Conservation (phyloP, 2,329 filamentous ascomycete species). For the Clonostachys chloroleuca region DNA sequence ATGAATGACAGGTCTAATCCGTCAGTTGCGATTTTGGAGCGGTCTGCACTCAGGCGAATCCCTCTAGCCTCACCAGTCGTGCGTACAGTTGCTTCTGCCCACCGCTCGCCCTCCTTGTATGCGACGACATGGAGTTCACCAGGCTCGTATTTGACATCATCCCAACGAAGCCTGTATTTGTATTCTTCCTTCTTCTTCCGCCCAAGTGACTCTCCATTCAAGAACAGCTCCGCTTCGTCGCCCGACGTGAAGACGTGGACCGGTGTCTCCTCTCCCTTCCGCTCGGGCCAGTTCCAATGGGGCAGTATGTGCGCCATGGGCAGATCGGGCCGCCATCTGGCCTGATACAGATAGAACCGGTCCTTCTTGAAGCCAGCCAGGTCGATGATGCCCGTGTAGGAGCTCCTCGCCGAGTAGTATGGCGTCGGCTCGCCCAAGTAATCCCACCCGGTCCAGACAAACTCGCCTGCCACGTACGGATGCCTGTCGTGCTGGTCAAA, state of each 20-base stretch:
- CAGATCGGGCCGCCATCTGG: conserved; percentile 44
- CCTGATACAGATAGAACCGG: conserved; percentile 49
- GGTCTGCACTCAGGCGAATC: conserved; percentile 33
- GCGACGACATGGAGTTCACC: conserved; percentile 41
- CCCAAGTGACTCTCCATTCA: conserved; percentile 43
- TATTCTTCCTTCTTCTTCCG: conserved; percentile 22
- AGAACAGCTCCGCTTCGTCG: conserved; percentile 49
- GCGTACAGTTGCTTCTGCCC: conserved; percentile 33
- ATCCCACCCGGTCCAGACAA: conserved; percentile 47
- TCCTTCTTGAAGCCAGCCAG: conserved; percentile 54
- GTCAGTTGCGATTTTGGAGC: conserved; percentile 27
- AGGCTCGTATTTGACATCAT: conserved; percentile 40
- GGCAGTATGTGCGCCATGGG: conserved; percentile 47
- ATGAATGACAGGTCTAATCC: conserved; percentile 42
- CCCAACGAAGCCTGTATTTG: conserved; percentile 49
- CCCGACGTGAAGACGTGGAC: conserved; percentile 48
- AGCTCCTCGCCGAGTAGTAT: conserved; percentile 40
- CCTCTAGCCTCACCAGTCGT: conserved; percentile 33
- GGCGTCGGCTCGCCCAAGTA: conserved; percentile 47
- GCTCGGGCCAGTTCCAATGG: conserved; percentile 50
- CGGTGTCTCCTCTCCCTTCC: conserved; percentile 40
- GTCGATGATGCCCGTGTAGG: conserved; percentile 53
- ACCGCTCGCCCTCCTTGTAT: conserved; percentile 39
- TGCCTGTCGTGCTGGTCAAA: conserved; percentile 41
- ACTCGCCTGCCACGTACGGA: conserved; percentile 47